These are phyloP conservation scores for Globisporangium solare DNA, from an alignment of 352 stramenopile species.

Conservation along the genomic window DNA sequence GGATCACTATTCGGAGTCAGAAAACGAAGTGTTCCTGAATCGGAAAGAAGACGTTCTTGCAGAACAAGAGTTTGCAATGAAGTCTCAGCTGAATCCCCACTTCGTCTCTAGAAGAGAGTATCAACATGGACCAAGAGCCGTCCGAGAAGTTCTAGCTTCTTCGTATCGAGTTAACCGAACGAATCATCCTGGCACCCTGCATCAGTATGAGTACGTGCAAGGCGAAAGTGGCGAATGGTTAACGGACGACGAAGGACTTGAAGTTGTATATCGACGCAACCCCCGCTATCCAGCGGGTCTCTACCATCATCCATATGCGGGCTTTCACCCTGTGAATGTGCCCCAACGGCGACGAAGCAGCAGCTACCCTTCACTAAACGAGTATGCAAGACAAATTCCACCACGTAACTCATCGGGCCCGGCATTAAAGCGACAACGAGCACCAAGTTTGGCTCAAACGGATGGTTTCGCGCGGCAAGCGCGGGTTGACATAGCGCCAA, in stretches of 20 bases:
- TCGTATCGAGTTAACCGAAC: conserved; percentile 5
- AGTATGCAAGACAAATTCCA: neutral
- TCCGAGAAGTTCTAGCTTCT: conserved; percentile 5
- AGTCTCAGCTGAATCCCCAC: neutral
- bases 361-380: conserved; percentile 2
- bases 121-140: neutral
- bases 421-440: conserved; percentile 12
- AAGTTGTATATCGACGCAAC: conserved; percentile 12
- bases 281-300: conserved; percentile 4
- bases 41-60: conserved; percentile 12
- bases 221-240: conserved; percentile 10
- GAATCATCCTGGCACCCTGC: neutral
- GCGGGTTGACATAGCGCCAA: conserved; percentile 15
- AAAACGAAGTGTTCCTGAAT: conserved; percentile 9
- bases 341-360: conserved; percentile 2
- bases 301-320: conserved; percentile 6
- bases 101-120: conserved; percentile 4
- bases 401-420: too few species aligned
- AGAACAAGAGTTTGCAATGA: conserved; percentile 6
- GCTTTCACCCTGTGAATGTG: neutral
- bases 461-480: conserved; percentile 4
- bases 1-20: conserved; percentile 5
- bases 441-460: conserved; percentile 2
- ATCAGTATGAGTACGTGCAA: conserved; percentile 6
- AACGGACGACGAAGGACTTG: conserved; percentile 9